A percentile compares a stretch with the other conserved stretches of the same genome.
Conservation (phyloP, 192 early-diverging fungal genomes). For the Coemansia aciculifera region DNA sequence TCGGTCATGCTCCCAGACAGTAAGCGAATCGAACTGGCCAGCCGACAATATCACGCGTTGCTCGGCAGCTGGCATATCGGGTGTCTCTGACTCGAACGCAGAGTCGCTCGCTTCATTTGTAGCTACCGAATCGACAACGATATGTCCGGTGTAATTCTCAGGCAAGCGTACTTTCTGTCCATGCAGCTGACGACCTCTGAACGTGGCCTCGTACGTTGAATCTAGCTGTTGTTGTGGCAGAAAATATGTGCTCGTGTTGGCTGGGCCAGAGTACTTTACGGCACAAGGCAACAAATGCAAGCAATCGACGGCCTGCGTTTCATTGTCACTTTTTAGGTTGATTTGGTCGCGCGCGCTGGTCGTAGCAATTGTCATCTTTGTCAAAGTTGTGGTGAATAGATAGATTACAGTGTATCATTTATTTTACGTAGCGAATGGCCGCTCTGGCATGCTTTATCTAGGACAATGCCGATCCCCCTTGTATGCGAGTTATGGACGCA, state of each 20-base stretch:
- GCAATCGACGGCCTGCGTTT: background rate
- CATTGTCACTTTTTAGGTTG: constrained; percentile 6
- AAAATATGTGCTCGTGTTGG: constrained; percentile 37
- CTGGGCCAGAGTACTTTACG: constrained; percentile 36
- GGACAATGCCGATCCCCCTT: background rate
- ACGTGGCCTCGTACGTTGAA: constrained; percentile 27
- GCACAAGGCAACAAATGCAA: constrained; percentile 37
- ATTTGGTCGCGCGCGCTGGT: constrained; percentile 13
- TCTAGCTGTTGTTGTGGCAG: constrained; percentile 17
- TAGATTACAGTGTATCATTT: background rate
- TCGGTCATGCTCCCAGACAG: constrained; percentile 51
- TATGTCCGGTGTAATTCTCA: constrained; percentile 25
- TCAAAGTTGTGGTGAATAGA: background rate
- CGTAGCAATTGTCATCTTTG: background rate
- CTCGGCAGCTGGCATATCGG: constrained; percentile 12
- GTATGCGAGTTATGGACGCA: background rate
- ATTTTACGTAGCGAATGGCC: background rate
- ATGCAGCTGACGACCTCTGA: constrained; percentile 47
- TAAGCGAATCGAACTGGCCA: constrained; percentile 21
- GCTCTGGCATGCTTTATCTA: background rate
- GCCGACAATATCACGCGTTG: constrained; percentile 25
- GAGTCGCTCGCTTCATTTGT: constrained; percentile 5
- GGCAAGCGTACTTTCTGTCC: constrained; percentile 27
- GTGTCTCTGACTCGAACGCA: constrained; percentile 28
- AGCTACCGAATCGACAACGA: constrained; percentile 19